Evolutionary conservation across 2,329 filamentous ascomycete genomes (phyloP), one percentile per base, ranked within the genome.

Genomic region (Neopestalotiopsis sp.): DNA sequence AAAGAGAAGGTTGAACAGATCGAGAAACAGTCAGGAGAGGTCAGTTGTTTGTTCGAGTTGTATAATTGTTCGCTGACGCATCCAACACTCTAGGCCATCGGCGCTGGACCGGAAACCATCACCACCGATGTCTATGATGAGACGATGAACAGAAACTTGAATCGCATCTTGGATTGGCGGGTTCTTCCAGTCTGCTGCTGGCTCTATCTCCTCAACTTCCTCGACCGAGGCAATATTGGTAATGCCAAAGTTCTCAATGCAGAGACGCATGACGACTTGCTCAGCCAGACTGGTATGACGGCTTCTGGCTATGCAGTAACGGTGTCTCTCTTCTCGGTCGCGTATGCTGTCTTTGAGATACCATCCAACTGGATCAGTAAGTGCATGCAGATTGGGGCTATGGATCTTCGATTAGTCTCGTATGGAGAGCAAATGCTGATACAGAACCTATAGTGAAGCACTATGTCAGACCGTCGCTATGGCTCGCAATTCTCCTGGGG

Each of bases 251-350:
- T 88, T 49, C 75, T 77, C 61, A 76, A 77, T 63, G 69, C 76
- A 30, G 74, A 77, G 71, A 72, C 83, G 53, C 73, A 73, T 4
- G 73, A 75, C 45, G 68, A 85, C 45, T 85, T 92, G 83, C 70
- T 75, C n/a, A 68, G 70, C 20, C 70, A 63, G 45, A 75, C 73
- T 1, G 72, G 70, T 9, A 75, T 71, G 85, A 85, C 4, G 77
- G 84, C 49, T 81, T 83, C 40, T 81, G 90, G 77, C 90, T 91
- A 75, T 77, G 90, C 91, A 76, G 79, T 87, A 6, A 80, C 85
- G 4, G 81, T 87, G 5, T 72, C 72, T 12, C 82, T 92, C 67
- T 92, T 93, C 81, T 92, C 92, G 78, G 82, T 92, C 42, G 90
- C 88, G 1, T 92, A 92, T 74, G 81, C 89, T 0, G 78, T 90